Percentiles rank a stretch among this genome's conserved stretches.
phyloP scores from a whole-genome alignment of 345 rosid genomes.

The Eucalyptus guilfoylei region DNA sequence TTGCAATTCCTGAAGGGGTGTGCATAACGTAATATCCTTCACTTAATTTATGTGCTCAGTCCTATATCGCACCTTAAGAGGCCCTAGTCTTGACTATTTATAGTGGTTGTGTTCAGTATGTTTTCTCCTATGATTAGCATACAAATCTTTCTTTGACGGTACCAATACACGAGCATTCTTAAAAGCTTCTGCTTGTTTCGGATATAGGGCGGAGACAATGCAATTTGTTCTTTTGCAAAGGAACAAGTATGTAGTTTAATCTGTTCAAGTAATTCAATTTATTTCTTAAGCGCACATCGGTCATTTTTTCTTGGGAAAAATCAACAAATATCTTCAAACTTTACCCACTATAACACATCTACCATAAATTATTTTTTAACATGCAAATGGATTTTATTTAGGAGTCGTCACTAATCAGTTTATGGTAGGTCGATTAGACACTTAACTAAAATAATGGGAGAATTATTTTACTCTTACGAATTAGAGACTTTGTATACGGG shows the following conservation, averaged over 20 bases:
- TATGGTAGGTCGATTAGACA: too few relatives aligned
- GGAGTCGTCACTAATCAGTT: too few relatives aligned
- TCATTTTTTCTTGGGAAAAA: not conserved
- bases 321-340: too few relatives aligned
- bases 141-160: not conserved
- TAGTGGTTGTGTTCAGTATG: slow-evolving; percentile 18
- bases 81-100: not conserved
- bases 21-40: not conserved
- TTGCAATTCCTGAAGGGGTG: not conserved
- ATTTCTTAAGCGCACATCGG: not conserved
- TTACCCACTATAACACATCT: too few relatives aligned
- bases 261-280: not conserved
- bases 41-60: not conserved
- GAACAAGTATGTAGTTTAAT: not conserved
- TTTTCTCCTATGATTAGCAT: not conserved
- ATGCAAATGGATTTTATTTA: too few relatives aligned
- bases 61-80: not conserved
- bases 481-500: too few relatives aligned
- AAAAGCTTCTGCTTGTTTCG: not conserved
- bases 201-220: not conserved
- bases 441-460: too few relatives aligned
- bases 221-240: not conserved
- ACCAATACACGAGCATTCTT: not conserved
- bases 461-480: too few relatives aligned
- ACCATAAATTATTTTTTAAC: too few relatives aligned